These are phyloP conservation scores for Fraxinus ornus DNA, from an alignment of 305 asterid species.

Conservation along the genomic window DNA sequence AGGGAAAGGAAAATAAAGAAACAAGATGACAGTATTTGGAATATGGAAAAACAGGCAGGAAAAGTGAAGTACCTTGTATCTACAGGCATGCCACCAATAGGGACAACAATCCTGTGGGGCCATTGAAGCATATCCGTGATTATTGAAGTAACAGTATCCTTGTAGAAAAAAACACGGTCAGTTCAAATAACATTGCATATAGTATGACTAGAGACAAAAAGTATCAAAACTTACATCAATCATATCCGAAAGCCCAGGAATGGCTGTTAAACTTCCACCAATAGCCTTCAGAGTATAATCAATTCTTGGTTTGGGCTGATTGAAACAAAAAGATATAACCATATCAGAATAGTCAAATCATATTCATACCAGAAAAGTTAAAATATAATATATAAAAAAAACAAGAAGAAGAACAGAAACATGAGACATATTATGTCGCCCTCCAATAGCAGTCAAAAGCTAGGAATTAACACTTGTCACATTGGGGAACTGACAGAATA, in stretches of 20 bases:
- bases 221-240: conserved; percentile 68
- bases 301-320: conserved; percentile 88
- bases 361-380: background rate
- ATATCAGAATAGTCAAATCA: background rate
- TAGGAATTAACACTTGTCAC: background rate
- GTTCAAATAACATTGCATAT: conserved; percentile 15
- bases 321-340: conserved; percentile 18
- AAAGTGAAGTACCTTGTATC: conserved; percentile 59
- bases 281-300: conserved; percentile 93
- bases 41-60: conserved; percentile 1
- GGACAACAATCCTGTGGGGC: conserved; percentile 99
- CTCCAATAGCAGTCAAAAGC: background rate
- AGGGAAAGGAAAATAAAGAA: background rate
- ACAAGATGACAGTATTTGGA: conserved; percentile 9
- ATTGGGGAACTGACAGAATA: background rate
- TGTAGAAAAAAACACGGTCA: conserved; percentile 4
- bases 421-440: background rate
- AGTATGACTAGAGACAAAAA: conserved; percentile 10
- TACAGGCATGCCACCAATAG: conserved; percentile 80
- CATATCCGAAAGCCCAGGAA: conserved; percentile 98
- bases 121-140: conserved; percentile 92
- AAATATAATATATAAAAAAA: background rate
- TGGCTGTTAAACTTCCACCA: conserved; percentile 96
- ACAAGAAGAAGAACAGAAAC: background rate
- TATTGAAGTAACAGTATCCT: conserved; percentile 89